These are phyloP conservation scores for Solanum peruvianum DNA, from an alignment of 257 asterid genomes.

Conservation along the genomic window DNA sequence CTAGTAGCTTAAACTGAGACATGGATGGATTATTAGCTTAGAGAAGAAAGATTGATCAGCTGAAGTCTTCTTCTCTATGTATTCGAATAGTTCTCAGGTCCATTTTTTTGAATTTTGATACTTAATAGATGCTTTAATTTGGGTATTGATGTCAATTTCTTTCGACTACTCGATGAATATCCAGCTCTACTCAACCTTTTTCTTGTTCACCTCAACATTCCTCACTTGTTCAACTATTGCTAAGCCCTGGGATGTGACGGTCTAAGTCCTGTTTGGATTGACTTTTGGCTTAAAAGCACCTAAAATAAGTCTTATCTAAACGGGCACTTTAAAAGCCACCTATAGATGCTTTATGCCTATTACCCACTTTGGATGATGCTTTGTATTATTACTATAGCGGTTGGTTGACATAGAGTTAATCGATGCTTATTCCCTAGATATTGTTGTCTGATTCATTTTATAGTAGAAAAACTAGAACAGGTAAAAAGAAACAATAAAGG, in stretches of 20 bases:
- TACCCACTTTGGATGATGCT: neutral
- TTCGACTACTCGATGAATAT: neutral
- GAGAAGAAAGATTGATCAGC: neutral
- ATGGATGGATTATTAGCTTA: neutral
- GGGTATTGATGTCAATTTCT: neutral
- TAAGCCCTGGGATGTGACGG: neutral
- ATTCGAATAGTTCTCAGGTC: neutral
- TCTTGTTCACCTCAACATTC: neutral
- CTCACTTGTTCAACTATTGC: neutral
- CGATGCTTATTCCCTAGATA: neutral
- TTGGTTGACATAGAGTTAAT: neutral
- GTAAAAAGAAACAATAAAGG: neutral
- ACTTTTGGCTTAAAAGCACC: no score
- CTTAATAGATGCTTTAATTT: neutral
- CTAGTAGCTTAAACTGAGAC: neutral
- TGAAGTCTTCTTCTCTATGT: neutral
- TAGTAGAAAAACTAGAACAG: neutral
- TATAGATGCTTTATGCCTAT: neutral
- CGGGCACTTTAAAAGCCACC: neutral
- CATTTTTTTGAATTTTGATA: neutral
- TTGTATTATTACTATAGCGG: neutral
- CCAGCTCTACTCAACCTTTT: neutral
- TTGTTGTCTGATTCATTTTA: accelerated
- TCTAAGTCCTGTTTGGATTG: no score
- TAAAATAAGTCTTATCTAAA: no score